Base-by-base conservation (phyloP, 179 eudicot species). In the Beta macrorhiza region DNA sequence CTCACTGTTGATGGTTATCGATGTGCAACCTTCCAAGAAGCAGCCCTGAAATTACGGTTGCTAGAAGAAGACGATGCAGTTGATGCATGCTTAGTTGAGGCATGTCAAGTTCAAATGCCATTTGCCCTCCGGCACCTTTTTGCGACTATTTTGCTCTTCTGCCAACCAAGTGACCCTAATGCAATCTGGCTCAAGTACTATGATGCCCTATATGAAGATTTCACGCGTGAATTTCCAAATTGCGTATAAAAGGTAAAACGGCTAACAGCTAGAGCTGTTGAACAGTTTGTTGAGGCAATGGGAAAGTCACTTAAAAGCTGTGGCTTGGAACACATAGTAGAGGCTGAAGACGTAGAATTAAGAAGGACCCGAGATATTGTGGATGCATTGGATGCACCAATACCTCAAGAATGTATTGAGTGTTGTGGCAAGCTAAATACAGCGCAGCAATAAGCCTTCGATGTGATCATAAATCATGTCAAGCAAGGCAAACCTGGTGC, bases 121-220 rank as follows among this genome's bases (percentile, higher is more conserved):
- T 0, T 0, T 17, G 74, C 71, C 0, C n/a, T 85, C 0, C 65
- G 83, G 0, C 53, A 78, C 0, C 55, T 83, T 0, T 83, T 79
- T 80, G 83, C 86, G 0, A 83, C 84, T 0, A 19, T 82, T 2
- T 61, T 87, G 1, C 72, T 74, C 0, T 78, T 56, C 53, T 82
- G 83, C 17, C 37, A 72, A 5, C 83, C 85, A 0, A 47, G 19
- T 0, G 14, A 78, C 29, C 71, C 61, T 37, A 0, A 12, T 2
- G 14, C 19, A 1, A 0, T 19, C 0, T 78, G 83, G 84, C n/a
- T 73, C 0, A 63, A 72, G 13, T 81, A 78, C 7, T 84, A 78
- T 45, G 7, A 47, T 0, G 8, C 57, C 7, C 17, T 83, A 19
- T 69, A 75, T 0, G 86, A 81, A 49, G 7, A 49, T 49, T 49